These are phyloP conservation scores for Ochromonas danica DNA, from an alignment of 108 stramenopile species.

Conservation along the genomic window DNA sequence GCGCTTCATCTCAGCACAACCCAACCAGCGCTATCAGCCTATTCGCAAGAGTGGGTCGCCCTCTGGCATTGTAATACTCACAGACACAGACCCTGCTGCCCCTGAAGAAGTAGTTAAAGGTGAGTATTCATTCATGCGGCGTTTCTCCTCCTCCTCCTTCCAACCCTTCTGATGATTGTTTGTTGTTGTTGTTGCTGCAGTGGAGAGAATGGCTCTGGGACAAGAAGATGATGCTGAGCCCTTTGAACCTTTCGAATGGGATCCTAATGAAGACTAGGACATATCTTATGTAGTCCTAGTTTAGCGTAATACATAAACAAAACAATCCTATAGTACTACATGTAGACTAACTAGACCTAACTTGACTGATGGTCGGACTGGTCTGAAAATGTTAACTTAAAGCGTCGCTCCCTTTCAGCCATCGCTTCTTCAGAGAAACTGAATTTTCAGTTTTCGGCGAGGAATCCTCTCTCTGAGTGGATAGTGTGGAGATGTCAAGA, in stretches of 20 bases:
- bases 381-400: no score
- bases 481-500: no score
- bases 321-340: no score
- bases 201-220: neutral
- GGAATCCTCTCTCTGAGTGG: no score
- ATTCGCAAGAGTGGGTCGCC: constrained; percentile 43
- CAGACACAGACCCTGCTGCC: constrained; percentile 48
- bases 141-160: no score
- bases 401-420: no score
- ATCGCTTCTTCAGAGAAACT: no score
- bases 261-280: neutral
- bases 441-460: no score
- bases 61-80: constrained; percentile 57
- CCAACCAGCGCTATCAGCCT: constrained; percentile 38
- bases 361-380: no score
- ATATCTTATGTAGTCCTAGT: no score
- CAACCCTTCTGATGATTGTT: neutral
- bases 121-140: neutral
- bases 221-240: neutral
- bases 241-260: neutral
- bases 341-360: no score
- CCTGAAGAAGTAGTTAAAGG: constrained; percentile 57
- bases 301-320: no score
- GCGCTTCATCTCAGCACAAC: constrained; percentile 43
- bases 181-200: neutral